Conservation (phyloP, 768 basidiomycete genomes). For the Leccinum aurantiacum region DNA sequence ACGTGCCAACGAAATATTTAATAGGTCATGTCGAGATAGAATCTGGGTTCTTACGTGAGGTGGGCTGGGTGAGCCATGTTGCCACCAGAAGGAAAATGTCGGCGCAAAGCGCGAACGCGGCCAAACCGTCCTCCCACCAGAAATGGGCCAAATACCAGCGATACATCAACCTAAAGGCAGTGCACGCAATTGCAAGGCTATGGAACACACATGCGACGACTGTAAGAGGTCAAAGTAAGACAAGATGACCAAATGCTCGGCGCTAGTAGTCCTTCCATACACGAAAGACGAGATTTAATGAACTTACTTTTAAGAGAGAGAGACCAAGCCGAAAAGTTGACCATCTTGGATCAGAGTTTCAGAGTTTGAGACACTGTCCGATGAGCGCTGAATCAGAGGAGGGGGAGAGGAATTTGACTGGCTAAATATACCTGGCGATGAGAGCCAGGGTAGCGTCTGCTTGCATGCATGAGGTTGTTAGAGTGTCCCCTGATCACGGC, state of each 20-base stretch:
- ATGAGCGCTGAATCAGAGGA: neutral
- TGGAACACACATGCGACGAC: conserved; percentile 20
- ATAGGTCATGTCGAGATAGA: too few species aligned
- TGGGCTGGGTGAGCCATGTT: conserved; percentile 4
- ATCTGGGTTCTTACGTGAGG: conserved; percentile 2
- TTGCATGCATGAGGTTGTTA: neutral
- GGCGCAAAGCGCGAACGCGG: conserved; percentile 19
- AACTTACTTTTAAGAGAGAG: conserved; percentile 16
- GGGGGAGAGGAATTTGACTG: neutral
- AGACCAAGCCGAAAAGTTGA: conserved; percentile 11
- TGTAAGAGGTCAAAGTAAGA: conserved; percentile 3
- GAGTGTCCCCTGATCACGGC: conserved; percentile 5
- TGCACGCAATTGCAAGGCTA: conserved; percentile 23
- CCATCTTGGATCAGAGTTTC: neutral
- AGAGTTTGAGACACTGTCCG: neutral
- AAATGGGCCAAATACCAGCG: conserved; percentile 21
- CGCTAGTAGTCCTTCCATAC: neutral
- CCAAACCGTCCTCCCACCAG: conserved; percentile 34
- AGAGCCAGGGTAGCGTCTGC: neutral
- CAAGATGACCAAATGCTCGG: neutral
- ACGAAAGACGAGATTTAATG: neutral
- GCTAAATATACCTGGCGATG: conserved; percentile 2
- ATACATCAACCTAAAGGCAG: conserved; percentile 24
- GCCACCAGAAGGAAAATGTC: conserved; percentile 18
- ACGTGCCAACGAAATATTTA: neutral